Conservation (phyloP, 495 filamentous ascomycete species). For the Penicillium egyptiacum region DNA sequence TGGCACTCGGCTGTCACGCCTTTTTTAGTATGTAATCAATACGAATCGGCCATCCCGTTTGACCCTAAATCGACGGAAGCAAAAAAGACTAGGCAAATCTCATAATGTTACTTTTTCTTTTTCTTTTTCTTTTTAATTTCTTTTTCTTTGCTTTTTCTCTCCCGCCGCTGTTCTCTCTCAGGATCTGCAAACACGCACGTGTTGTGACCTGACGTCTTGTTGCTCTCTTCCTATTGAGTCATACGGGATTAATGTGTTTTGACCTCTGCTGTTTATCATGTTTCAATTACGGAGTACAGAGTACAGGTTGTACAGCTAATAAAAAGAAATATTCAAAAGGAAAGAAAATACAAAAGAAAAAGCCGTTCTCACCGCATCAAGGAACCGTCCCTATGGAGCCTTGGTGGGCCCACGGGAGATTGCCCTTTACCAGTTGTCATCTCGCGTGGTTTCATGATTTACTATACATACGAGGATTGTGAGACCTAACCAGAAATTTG, state of each 20-base stretch:
- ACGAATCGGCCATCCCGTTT: slow-evolving; percentile 18
- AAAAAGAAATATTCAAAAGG: neutral
- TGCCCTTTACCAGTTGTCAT: slow-evolving; percentile 32
- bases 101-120: slow-evolving; percentile 9
- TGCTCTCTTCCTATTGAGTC: slow-evolving; percentile 18
- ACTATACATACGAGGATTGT: slow-evolving; percentile 6
- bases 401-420: slow-evolving; percentile 35
- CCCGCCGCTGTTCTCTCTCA: slow-evolving; percentile 7
- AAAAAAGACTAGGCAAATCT: neutral
- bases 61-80: neutral
- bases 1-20: slow-evolving; percentile 13
- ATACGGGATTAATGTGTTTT: slow-evolving; percentile 5
- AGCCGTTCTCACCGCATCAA: slow-evolving; percentile 27
- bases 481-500: neutral
- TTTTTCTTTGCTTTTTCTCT: slow-evolving; percentile 15
- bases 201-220: slow-evolving; percentile 19
- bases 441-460: slow-evolving; percentile 35
- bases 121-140: slow-evolving; percentile 6
- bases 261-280: neutral
- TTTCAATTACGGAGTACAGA: neutral
- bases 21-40: slow-evolving; percentile 9
- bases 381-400: slow-evolving; percentile 30
- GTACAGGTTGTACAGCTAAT: neutral
- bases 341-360: slow-evolving; percentile 11
- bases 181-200: slow-evolving; percentile 38